phyloP scores from a whole-genome alignment of 2,329 filamentous ascomycete species.

The Xylariaceae sp. region DNA sequence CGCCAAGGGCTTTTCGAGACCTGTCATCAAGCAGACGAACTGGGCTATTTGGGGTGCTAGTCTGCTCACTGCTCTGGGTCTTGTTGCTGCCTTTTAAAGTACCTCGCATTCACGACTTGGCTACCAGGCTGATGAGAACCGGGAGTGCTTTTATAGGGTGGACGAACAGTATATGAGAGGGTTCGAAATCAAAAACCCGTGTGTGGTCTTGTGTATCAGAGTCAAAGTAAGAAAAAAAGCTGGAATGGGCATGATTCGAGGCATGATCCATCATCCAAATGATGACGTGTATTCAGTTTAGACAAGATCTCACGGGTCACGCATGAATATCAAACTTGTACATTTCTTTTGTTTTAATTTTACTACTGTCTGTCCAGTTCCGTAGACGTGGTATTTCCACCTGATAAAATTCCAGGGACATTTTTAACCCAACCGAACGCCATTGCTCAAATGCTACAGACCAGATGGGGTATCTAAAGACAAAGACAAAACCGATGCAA shows the following conservation, averaged over 20 bases:
- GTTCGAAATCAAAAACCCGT: background rate
- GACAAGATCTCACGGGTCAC: constrained; percentile 3
- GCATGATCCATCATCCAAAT: background rate
- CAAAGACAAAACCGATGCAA: too few species aligned
- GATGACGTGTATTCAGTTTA: background rate
- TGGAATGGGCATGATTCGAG: background rate
- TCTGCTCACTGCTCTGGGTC: constrained; percentile 40
- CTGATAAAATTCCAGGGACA: too few species aligned
- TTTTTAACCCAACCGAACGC: background rate
- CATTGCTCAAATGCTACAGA: too few species aligned
- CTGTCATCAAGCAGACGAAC: constrained; percentile 43
- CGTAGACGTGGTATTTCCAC: too few species aligned
- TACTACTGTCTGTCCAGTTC: background rate
- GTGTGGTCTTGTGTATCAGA: background rate
- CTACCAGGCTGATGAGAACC: too few species aligned
- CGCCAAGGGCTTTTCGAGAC: constrained; percentile 48
- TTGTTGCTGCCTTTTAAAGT: constrained; percentile 46
- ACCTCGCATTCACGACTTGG: too few species aligned
- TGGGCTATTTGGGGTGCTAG: constrained; percentile 46
- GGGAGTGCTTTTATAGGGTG: too few species aligned
- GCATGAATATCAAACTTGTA: constrained; percentile 16
- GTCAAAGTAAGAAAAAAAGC: background rate
- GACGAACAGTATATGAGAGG: background rate
- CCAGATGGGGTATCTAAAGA: too few species aligned
- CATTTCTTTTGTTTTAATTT: constrained; percentile 13